Percentiles rank a stretch among this genome's conserved stretches.
phyloP scores from a whole-genome alignment of 352 stramenopile genomes.

The Peronosclerospora sorghi region DNA sequence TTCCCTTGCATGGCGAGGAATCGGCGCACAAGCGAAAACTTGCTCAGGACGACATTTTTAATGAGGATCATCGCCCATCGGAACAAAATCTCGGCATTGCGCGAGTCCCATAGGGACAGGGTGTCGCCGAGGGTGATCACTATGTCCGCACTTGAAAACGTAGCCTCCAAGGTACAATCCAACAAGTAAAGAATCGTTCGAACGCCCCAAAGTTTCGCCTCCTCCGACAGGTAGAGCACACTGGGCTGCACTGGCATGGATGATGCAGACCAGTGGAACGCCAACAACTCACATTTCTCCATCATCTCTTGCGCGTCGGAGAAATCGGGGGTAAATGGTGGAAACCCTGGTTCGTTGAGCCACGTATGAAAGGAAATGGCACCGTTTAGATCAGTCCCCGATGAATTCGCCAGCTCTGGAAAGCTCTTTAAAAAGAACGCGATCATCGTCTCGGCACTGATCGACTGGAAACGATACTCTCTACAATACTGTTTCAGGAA shows the following conservation, averaged over 20 bases:
- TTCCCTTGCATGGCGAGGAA: slow-evolving; percentile 69
- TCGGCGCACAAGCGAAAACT: slow-evolving; percentile 30
- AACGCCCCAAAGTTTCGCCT: slow-evolving; percentile 50
- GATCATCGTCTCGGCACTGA: slow-evolving; percentile 60
- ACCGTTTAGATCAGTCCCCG: slow-evolving; percentile 35
- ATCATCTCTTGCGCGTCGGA: slow-evolving; percentile 60
- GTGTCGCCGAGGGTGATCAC: slow-evolving; percentile 39
- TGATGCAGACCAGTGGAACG: slow-evolving; percentile 50
- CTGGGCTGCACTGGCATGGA: slow-evolving; percentile 42
- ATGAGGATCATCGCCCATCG: slow-evolving; percentile 57
- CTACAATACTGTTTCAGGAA: slow-evolving; percentile 59
- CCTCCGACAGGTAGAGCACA: slow-evolving; percentile 46
- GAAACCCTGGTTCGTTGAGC: slow-evolving; percentile 55
- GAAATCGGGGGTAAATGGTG: slow-evolving; percentile 43
- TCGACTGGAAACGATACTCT: slow-evolving; percentile 66
- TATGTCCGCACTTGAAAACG: slow-evolving; percentile 32
- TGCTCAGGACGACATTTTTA: slow-evolving; percentile 40
- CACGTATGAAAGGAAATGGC: slow-evolving; percentile 57
- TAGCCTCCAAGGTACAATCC: slow-evolving; percentile 42
- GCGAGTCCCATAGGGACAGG: slow-evolving; percentile 42
- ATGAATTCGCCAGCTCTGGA: slow-evolving; percentile 35
- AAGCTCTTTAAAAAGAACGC: slow-evolving; percentile 61
- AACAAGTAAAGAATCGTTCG: slow-evolving; percentile 57
- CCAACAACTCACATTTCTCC: slow-evolving; percentile 51
- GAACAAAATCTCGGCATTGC: slow-evolving; percentile 56